Evolutionary conservation across 805 yeast genomes (phyloP), one percentile per base, ranked within the genome.

Genomic region (Candida orba): DNA sequence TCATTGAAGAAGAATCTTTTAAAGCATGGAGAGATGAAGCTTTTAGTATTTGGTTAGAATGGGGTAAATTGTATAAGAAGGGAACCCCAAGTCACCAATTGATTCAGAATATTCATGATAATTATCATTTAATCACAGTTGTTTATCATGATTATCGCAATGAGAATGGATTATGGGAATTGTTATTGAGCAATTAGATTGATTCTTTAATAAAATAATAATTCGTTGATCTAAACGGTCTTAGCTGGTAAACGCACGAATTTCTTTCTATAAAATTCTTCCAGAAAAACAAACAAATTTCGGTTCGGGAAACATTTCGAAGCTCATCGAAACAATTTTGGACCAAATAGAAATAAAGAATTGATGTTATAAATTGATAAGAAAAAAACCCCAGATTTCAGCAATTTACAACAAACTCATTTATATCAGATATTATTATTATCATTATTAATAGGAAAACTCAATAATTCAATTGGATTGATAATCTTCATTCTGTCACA

Each of bases 1-100:
- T 90, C 48, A 81, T 93, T 44, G 96, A 90, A 58, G 84, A 79
- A 53, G 96, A 89, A 54, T 87, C 97, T 2, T 91, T 93, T 68
- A 76, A 77, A 52, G 96, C 96, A 0, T 93, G 99, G 99, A 78
- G 83, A 53, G 97, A 90, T 56, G 99, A 93, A 62, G 95, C 96
- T 1, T 93, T 88, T 64, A 73, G 78, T 45, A 84, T 93, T 47
- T 86, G 97, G 93, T 65, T 71, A 34, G 95, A 90, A 61, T 93
- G 99, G 99, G 84, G 84, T 39, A 73, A 82, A 50, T 70, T 93
- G 44, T 93, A 89, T 66, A 72, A 68, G 65, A 64, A 60, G 63
- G 53, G 65, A 64, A 42, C 69, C 0, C 56, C 79, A 13, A 67
- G 89, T n/a, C 76, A 72, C 56, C 65, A 75, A 39, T 71, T 91